These are phyloP conservation scores for Phytophthora boehmeriae DNA, from an alignment of 352 stramenopile genomes.

Conservation along the genomic window DNA sequence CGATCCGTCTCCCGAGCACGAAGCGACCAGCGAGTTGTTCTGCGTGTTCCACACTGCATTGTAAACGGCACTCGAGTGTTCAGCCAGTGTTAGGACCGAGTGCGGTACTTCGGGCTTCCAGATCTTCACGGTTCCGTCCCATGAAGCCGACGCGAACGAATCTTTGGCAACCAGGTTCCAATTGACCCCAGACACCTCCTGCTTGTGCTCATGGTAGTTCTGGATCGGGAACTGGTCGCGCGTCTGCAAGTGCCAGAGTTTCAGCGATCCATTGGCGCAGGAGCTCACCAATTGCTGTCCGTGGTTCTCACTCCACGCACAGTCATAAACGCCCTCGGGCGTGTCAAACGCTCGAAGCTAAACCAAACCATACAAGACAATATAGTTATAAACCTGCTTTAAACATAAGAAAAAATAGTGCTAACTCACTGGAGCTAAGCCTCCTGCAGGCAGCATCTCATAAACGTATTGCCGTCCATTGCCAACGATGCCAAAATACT, in stretches of 20 bases:
- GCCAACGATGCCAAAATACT: conserved; percentile 94
- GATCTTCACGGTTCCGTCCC: conserved; percentile 88
- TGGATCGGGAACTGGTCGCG: conserved; percentile 88
- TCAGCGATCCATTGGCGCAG: conserved; percentile 86
- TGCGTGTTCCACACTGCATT: conserved; percentile 89
- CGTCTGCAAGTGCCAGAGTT: conserved; percentile 91
- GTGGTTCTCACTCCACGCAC: conserved; percentile 90
- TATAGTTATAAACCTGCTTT: no score
- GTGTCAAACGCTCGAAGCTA: conserved; percentile 91
- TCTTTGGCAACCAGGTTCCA: conserved; percentile 92
- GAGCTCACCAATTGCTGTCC: conserved; percentile 86
- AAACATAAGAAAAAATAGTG: no score
- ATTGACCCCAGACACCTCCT: conserved; percentile 89
- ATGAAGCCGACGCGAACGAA: conserved; percentile 86
- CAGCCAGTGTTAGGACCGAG: conserved; percentile 77
- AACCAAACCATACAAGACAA: neutral
- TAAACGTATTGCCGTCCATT: conserved; percentile 89
- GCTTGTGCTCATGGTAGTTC: conserved; percentile 86
- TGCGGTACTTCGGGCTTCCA: conserved; percentile 78
- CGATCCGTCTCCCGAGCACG: conserved; percentile 75
- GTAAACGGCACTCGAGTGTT: conserved; percentile 83
- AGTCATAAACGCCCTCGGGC: conserved; percentile 90
- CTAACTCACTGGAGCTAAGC: conserved; percentile 57
- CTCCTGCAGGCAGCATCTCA: conserved; percentile 71
- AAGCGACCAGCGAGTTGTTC: conserved; percentile 67